These are phyloP conservation scores for Aspergillus ruber DNA, from an alignment of 2,329 filamentous ascomycete genomes.

Conservation along the genomic window DNA sequence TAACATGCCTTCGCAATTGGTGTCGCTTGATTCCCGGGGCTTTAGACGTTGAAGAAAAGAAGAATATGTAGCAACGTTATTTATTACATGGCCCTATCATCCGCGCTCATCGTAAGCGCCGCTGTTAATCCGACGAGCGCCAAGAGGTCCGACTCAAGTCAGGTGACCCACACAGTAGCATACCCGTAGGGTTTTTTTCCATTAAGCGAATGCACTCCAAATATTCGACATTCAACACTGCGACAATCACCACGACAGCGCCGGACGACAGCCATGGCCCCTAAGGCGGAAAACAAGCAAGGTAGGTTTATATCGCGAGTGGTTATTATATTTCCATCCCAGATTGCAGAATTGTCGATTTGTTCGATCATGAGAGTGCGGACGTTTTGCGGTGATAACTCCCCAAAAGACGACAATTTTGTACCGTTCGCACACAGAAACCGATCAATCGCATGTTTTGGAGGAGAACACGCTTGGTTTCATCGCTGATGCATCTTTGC, in stretches of 20 bases:
- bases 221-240: conserved; percentile 36
- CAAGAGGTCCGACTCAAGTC: conserved; percentile 19
- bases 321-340: conserved; percentile 31
- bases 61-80: too few relatives aligned
- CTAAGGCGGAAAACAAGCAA: conserved; percentile 43
- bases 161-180: conserved; percentile 31
- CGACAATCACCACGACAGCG: conserved; percentile 40
- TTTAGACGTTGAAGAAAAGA: too few relatives aligned
- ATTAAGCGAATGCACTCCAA: conserved; percentile 35
- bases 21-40: too few relatives aligned
- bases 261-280: conserved; percentile 43
- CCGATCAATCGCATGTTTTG: neutral
- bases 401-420: conserved; percentile 1
- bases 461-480: neutral
- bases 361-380: conserved; percentile 15
- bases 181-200: conserved; percentile 35
- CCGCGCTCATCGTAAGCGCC: neutral
- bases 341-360: conserved; percentile 6
- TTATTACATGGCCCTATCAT: too few relatives aligned
- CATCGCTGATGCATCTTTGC: neutral
- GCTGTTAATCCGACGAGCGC: neutral
- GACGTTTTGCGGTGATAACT: conserved; percentile 10
- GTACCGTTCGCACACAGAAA: neutral
- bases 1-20: neutral
- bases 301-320: conserved; percentile 28